Percentiles rank a stretch among this genome's conserved stretches.
phyloP scores from a whole-genome alignment of 805 yeast species.

The Yarrowia sp. region DNA sequence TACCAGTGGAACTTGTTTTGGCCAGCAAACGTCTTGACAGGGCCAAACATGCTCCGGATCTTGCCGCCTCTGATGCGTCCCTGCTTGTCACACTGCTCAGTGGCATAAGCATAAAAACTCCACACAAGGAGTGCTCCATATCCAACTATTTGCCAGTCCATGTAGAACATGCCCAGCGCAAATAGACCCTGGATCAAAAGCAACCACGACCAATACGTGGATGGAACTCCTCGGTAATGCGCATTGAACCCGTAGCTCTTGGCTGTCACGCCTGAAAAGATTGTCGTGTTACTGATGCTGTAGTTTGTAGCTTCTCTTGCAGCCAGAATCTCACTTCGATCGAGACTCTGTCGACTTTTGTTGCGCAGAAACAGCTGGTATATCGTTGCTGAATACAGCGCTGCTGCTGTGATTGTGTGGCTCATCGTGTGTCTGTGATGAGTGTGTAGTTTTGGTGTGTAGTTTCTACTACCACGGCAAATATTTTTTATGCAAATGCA shows the following conservation, averaged over 20 bases:
- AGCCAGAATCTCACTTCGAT: conserved; percentile 1
- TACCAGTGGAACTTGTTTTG: conserved; percentile 18
- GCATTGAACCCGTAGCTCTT: not conserved
- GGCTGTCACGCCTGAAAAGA: not conserved
- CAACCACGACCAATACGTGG: conserved; percentile 8
- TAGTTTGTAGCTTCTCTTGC: conserved; percentile 19
- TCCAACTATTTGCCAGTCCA: not conserved
- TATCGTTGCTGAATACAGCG: conserved; percentile 9
- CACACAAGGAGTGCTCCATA: not conserved
- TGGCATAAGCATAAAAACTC: conserved; percentile 7
- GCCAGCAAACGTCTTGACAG: conserved; percentile 11
- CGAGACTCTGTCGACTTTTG: not conserved
- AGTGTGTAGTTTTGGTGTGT: not conserved
- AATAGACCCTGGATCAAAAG: conserved; percentile 10
- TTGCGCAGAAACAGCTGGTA: conserved; percentile 1
- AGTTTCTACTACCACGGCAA: not conserved
- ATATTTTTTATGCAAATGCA: conserved; percentile 9
- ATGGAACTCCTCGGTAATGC: conserved; percentile 13
- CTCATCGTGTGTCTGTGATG: not conserved
- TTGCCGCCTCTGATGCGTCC: not conserved
- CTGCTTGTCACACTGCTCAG: conserved; percentile 13
- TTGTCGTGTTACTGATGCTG: conserved; percentile 13
- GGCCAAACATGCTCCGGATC: not conserved
- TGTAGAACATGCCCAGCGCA: not conserved
- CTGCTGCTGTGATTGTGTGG: not conserved